Base-by-base conservation (phyloP, 306 rosid genomes). In the Dalbergia oliveri region DNA sequence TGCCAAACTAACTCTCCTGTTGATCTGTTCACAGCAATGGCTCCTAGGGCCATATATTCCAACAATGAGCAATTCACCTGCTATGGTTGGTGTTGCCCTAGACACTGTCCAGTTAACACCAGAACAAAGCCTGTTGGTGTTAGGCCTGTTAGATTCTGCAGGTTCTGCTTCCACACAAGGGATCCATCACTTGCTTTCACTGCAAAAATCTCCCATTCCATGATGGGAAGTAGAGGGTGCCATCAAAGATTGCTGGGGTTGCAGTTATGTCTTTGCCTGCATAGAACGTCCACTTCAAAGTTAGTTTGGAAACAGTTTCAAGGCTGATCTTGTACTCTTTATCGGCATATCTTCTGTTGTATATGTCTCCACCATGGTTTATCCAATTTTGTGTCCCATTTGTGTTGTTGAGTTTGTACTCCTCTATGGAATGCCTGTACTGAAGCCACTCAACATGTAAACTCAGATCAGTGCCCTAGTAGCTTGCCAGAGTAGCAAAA, bases 171-270 rank as follows among this genome's bases (percentile, higher is more conserved):
- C 87, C 87, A 84, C 16, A 81, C 70, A 16, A 81, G 75, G 12
- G 75, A 13, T 18, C 80, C 84, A 73, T 73, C 80, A 19, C 3
- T 0, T 33, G 68, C 83, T 58, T 66, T 88, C 35, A 92, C 73
- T 0, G 94, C 91, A 5, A 47, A 90, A 9, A 90, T 75, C 12
- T 81, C 50, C 97, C 97, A 47, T 92, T 90, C 93, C 97, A 88
- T 43, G 85, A 80, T 11, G 94, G 91, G 45, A 92, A 92, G 49
- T 92, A 92, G 5, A 88, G 58, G 7, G 54, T 78, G 3, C 84
- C 88, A 1, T 87, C 23, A 31, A 47, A 79, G 49, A 88, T 84
- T 4, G 90, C 88, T 5, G 92, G 97, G 0, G 91, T 92, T 45
- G 84, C 90, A 1, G 87, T 78, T 62, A 92, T 84, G 77, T 87